These are phyloP conservation scores for Flaveria sonorensis DNA, from an alignment of 129 eudicot genomes.

Conservation along the genomic window DNA sequence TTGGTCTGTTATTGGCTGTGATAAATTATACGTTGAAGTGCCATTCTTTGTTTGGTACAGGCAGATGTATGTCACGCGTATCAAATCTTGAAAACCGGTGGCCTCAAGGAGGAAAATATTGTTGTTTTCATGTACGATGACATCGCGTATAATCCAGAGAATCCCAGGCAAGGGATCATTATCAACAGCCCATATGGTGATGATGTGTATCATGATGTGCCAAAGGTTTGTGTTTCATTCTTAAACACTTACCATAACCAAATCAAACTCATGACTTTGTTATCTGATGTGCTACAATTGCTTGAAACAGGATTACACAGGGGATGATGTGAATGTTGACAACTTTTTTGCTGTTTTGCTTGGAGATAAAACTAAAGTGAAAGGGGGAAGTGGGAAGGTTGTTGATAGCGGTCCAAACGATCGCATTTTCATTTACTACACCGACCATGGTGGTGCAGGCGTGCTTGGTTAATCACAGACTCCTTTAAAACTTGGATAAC, in stretches of 20 bases:
- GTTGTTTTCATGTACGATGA: constrained; percentile 86
- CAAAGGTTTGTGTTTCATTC: constrained; percentile 54
- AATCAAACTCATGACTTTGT: neutral
- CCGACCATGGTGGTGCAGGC: constrained; percentile 98
- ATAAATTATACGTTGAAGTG: neutral
- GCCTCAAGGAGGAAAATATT: constrained; percentile 79
- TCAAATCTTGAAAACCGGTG: constrained; percentile 72
- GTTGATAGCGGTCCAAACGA: constrained; percentile 92
- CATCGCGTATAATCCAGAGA: constrained; percentile 53
- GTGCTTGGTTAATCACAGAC: constrained; percentile 66
- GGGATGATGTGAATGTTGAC: constrained; percentile 63
- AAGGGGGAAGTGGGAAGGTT: constrained; percentile 94
- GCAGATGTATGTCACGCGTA: constrained; percentile 89
- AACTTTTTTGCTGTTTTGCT: constrained; percentile 84
- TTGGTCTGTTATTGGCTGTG: neutral
- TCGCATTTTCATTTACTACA: constrained; percentile 78
- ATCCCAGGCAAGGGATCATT: constrained; percentile 72
- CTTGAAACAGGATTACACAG: constrained; percentile 77
- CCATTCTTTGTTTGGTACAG: constrained; percentile 26
- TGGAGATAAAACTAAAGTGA: constrained; percentile 74
- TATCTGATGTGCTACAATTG: constrained; percentile 16
- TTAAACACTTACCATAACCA: neutral
- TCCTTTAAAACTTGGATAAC: neutral
- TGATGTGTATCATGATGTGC: constrained; percentile 78
- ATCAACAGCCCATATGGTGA: constrained; percentile 69